phyloP scores from a whole-genome alignment of 148 eudicot species.

The Persicaria tinctoria region DNA sequence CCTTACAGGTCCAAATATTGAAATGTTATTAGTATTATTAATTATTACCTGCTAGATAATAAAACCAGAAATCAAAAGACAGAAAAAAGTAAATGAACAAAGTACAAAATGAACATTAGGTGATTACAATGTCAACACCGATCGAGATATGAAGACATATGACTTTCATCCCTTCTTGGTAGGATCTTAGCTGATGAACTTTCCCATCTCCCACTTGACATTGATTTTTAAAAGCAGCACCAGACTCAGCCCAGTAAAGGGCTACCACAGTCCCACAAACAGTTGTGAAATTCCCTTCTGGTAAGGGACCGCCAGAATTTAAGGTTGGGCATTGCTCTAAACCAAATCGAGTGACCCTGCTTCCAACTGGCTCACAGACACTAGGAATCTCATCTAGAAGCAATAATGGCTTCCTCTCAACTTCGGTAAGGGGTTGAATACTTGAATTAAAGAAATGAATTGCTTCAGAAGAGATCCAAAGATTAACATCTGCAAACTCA shows the following conservation, averaged over 20 bases:
- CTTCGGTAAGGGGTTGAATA: conserved; percentile 25
- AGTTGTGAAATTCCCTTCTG: conserved; percentile 61
- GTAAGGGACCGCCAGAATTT: conserved; percentile 27
- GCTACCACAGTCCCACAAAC: conserved; percentile 56
- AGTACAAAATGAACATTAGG: conserved; percentile 11
- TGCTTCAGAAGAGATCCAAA: conserved; percentile 36
- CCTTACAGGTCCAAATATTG: conserved; percentile 31
- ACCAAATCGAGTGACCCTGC: conserved; percentile 13
- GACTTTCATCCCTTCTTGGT: conserved; percentile 20
- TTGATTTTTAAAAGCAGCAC: conserved; percentile 16
- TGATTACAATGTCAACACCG: conserved; percentile 45
- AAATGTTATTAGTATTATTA: conserved; percentile 14
- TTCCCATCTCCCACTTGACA: conserved; percentile 17
- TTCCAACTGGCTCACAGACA: conserved; percentile 17
- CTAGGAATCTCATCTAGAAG: conserved; percentile 18
- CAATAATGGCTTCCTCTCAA: conserved; percentile 19
- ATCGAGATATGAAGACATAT: conserved; percentile 55
- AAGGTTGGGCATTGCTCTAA: conserved; percentile 21
- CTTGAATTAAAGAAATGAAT: conserved; percentile 24
- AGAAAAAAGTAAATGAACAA: conserved; percentile 6
- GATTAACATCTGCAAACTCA: conserved; percentile 38
- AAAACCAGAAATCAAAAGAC: conserved; percentile 11
- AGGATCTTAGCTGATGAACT: conserved; percentile 24
- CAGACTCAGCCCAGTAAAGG: conserved; percentile 30
- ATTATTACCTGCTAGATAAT: conserved; percentile 10